These are phyloP conservation scores for Neofusicoccum ribis DNA, from an alignment of 2,329 filamentous ascomycete species.

Conservation along the genomic window DNA sequence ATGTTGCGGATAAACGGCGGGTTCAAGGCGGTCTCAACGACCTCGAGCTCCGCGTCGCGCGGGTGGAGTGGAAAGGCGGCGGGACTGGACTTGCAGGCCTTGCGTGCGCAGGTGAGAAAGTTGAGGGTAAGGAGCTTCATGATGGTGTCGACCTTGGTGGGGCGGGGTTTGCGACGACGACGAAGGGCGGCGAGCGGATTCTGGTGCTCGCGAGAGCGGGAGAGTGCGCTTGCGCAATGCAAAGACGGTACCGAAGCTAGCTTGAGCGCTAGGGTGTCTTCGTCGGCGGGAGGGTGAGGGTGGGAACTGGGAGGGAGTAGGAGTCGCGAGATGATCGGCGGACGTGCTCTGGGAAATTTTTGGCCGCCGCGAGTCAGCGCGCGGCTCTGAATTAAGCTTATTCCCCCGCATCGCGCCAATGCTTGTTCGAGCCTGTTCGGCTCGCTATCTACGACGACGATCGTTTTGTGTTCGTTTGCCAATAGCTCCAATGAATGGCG, in stretches of 20 bases:
- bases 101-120: slow-evolving; percentile 94
- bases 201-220: not conserved
- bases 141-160: not conserved
- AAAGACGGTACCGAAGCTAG: too few relatives aligned
- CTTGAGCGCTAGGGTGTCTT: too few relatives aligned
- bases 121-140: slow-evolving; percentile 98
- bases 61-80: slow-evolving; percentile 89
- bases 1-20: slow-evolving; percentile 79
- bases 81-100: slow-evolving; percentile 82
- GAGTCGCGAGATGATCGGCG: not conserved
- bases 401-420: slow-evolving; percentile 17
- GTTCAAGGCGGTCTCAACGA: slow-evolving; percentile 80
- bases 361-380: slow-evolving; percentile 17
- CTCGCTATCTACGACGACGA: too few relatives aligned
- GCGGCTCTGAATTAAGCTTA: slow-evolving; percentile 19
- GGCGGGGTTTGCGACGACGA: not conserved
- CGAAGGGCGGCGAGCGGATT: not conserved
- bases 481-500: not conserved
- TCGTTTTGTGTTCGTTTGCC: not conserved
- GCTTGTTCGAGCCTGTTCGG: not conserved
- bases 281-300: not conserved
- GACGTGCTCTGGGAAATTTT: slow-evolving; percentile 17
- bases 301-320: not conserved
- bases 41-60: slow-evolving; percentile 85
- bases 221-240: not conserved